Percentiles rank a stretch among this genome's conserved stretches.
These are phyloP conservation scores for Rubroboletus pulcherrimus DNA, from an alignment of 768 basidiomycete species.

Conservation along the genomic window DNA sequence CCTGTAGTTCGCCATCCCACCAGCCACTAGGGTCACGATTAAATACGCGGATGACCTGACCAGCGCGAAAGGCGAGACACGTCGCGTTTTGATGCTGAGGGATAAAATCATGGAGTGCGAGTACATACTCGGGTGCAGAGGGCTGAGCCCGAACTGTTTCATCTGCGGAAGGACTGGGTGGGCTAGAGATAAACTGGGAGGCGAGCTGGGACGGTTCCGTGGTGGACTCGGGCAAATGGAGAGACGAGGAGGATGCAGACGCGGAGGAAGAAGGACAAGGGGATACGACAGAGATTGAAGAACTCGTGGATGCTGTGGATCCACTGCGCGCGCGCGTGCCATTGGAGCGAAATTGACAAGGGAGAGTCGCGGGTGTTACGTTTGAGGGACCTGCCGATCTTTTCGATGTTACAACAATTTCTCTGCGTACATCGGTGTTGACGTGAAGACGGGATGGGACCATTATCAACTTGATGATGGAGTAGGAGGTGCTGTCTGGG, in stretches of 20 bases:
- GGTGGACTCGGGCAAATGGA: slow-evolving; percentile 35
- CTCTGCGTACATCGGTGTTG: slow-evolving; percentile 41
- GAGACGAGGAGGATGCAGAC: slow-evolving; percentile 50
- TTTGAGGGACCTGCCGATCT: slow-evolving; percentile 29
- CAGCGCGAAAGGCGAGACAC: slow-evolving; percentile 85
- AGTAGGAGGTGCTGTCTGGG: neutral
- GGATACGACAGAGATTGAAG: slow-evolving; percentile 53
- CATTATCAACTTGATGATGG: slow-evolving; percentile 30
- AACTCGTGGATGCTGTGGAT: slow-evolving; percentile 55
- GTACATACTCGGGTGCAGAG: slow-evolving; percentile 62
- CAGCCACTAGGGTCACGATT: slow-evolving; percentile 87
- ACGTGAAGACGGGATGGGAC: slow-evolving; percentile 44
- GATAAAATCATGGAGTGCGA: slow-evolving; percentile 89
- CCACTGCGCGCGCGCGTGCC: slow-evolving; percentile 41
- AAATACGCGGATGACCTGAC: slow-evolving; percentile 88
- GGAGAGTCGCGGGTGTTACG: slow-evolving; percentile 23
- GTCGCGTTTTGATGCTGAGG: slow-evolving; percentile 70
- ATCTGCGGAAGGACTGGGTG: slow-evolving; percentile 42
- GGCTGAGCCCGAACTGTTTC: slow-evolving; percentile 43
- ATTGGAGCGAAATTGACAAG: slow-evolving; percentile 12
- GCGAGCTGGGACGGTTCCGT: slow-evolving; percentile 29
- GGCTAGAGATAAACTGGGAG: slow-evolving; percentile 28
- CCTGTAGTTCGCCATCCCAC: slow-evolving; percentile 98
- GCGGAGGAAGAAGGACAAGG: slow-evolving; percentile 48
- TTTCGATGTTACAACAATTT: slow-evolving; percentile 33